A percentile compares a stretch with the other conserved stretches of the same genome.
Conservation (phyloP, 257 asterid species). For the Solanum paucissectum region DNA sequence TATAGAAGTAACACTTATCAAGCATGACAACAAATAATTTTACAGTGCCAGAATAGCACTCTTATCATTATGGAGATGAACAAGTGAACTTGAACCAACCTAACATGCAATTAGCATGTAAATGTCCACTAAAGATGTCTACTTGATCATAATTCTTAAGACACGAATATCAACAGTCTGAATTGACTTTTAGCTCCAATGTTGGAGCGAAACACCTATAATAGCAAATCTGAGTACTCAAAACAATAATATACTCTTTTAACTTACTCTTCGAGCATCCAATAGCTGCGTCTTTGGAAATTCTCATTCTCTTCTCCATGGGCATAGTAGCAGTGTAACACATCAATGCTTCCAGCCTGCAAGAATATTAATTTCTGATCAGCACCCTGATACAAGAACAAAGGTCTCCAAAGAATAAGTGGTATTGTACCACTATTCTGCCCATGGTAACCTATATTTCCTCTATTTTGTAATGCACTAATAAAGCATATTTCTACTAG, state of each 20-base stretch:
- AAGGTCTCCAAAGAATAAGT: neutral
- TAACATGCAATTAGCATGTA: neutral
- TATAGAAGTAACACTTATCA: neutral
- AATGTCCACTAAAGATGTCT: neutral
- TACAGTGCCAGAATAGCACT: neutral
- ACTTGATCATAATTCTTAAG: neutral
- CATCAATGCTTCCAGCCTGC: slow-evolving; percentile 88
- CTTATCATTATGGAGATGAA: neutral
- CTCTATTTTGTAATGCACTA: neutral
- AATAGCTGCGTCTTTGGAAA: slow-evolving; percentile 93
- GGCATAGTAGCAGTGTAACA: slow-evolving; percentile 91
- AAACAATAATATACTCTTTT: neutral
- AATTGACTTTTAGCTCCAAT: neutral
- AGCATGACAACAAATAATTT: neutral
- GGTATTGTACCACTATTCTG: neutral
- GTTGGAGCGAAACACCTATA: neutral
- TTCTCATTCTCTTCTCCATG: slow-evolving; percentile 82
- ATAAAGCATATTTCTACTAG: neutral
- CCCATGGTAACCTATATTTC: neutral
- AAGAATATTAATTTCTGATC: slow-evolving; percentile 9
- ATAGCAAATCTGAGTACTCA: neutral
- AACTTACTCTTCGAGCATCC: slow-evolving; percentile 98
- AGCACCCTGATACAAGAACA: slow-evolving; percentile 9
- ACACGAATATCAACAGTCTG: neutral
- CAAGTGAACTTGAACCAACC: neutral